phyloP scores from a whole-genome alignment of 306 rosid species.

The Gynostemma pentaphyllum region DNA sequence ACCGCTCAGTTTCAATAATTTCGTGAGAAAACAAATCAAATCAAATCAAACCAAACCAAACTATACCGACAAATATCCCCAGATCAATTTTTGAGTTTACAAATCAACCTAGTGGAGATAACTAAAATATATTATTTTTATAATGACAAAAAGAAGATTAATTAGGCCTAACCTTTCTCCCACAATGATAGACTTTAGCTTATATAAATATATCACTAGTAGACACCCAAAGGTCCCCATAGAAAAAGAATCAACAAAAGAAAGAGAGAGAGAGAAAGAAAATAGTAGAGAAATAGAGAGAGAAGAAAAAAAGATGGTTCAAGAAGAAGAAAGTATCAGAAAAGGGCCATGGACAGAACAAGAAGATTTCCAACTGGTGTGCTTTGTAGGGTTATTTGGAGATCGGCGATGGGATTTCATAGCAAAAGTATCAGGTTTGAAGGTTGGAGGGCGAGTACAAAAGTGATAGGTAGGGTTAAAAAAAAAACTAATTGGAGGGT shows the following conservation, averaged over 20 bases:
- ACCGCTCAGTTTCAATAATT: no score
- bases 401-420: constrained; percentile 95
- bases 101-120: no score
- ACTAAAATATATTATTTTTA: no score
- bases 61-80: no score
- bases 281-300: no score
- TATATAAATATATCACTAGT: constrained; percentile 1
- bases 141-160: neutral
- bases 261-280: neutral
- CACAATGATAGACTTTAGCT: neutral
- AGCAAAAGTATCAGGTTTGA: constrained; percentile 99
- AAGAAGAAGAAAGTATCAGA: constrained; percentile 19
- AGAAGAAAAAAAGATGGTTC: constrained; percentile 16
- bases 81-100: no score
- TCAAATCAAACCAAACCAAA: no score
- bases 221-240: neutral
- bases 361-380: constrained; percentile 71
- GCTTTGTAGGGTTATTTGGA: constrained; percentile 77
- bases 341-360: constrained; percentile 98
- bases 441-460: constrained; percentile 97
- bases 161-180: neutral
- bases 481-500: no score
- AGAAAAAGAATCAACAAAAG: neutral
- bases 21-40: no score
- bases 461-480: constrained; percentile 57